Conservation (phyloP, 768 basidiomycete genomes). For the Naganishia onofrii region DNA sequence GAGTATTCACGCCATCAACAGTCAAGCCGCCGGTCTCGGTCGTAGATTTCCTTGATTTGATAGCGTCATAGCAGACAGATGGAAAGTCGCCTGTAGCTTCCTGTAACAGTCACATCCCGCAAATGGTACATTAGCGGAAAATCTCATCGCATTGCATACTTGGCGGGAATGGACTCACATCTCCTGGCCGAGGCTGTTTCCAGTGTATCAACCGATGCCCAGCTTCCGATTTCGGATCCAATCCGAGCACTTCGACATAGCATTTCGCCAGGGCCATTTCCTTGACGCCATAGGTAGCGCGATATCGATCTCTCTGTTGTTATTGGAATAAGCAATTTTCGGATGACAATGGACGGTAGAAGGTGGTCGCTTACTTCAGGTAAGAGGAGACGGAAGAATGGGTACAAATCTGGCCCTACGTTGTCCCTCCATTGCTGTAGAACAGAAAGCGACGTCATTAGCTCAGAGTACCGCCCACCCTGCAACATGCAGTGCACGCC, state of each 20-base stretch:
- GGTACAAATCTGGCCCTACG: constrained; percentile 84
- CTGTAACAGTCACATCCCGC: background rate
- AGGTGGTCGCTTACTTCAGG: constrained; percentile 67
- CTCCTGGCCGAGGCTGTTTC: constrained; percentile 58
- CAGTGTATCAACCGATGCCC: constrained; percentile 80
- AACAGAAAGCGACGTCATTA: constrained; percentile 52
- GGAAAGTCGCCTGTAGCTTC: constrained; percentile 71
- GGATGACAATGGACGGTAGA: no score
- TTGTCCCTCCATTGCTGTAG: constrained; percentile 70
- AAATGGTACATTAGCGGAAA: background rate
- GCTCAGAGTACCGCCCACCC: background rate
- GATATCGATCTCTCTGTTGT: constrained; percentile 82
- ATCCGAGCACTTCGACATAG: constrained; percentile 83
- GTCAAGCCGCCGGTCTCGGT: constrained; percentile 63
- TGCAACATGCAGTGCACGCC: background rate
- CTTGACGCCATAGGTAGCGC: constrained; percentile 88
- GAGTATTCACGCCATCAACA: constrained; percentile 76
- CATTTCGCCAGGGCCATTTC: constrained; percentile 90
- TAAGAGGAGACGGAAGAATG: constrained; percentile 79
- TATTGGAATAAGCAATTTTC: background rate
- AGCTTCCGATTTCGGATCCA: constrained; percentile 75
- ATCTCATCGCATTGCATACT: background rate
- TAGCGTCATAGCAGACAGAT: constrained; percentile 77
- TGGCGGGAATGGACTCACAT: constrained; percentile 37
- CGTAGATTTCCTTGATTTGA: constrained; percentile 73